Evolutionary conservation across 2,329 filamentous ascomycete species (phyloP).

Genomic region (Penicillium brasilianum): DNA sequence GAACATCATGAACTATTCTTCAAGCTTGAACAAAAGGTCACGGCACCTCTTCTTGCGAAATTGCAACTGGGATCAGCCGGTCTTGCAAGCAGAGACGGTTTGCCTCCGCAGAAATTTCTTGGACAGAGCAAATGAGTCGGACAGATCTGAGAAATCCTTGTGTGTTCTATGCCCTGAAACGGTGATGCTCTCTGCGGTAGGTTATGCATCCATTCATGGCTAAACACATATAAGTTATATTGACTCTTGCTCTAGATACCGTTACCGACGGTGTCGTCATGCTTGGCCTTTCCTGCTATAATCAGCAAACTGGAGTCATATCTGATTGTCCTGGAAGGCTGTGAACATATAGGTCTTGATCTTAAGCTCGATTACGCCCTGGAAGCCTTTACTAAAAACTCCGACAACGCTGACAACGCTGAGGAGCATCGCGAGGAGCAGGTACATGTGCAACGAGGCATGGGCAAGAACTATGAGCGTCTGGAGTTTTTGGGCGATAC

Average conservation of each 20-base stretch:
- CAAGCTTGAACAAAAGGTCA: conserved; percentile 72
- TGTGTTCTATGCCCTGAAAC: conserved; percentile 79
- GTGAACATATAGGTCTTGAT: conserved; percentile 65
- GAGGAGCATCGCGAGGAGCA: conserved; percentile 72
- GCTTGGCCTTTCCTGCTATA: conserved; percentile 78
- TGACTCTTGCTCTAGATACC: conserved; percentile 61
- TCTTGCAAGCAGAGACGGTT: conserved; percentile 75
- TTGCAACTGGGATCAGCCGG: conserved; percentile 75
- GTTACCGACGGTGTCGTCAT: conserved; percentile 70
- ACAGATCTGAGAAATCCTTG: conserved; percentile 50
- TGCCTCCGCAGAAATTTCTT: conserved; percentile 82
- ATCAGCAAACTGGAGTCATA: conserved; percentile 82
- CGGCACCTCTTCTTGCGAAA: conserved; percentile 51
- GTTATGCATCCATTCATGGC: conserved; percentile 37
- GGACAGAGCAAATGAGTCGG: conserved; percentile 65
- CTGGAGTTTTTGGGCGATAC: conserved; percentile 92
- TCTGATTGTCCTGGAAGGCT: conserved; percentile 79
- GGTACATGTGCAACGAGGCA: conserved; percentile 77
- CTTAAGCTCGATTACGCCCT: conserved; percentile 74
- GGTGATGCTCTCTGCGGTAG: conserved; percentile 74
- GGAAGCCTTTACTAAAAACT: conserved; percentile 92
- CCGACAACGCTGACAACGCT: conserved; percentile 80
- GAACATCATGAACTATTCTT: conserved; percentile 82
- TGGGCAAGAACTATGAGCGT: conserved; percentile 94
- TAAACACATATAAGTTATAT: background rate